Conservation (phyloP, 2,329 filamentous ascomycete genomes). For the Aspergillus udagawae region DNA sequence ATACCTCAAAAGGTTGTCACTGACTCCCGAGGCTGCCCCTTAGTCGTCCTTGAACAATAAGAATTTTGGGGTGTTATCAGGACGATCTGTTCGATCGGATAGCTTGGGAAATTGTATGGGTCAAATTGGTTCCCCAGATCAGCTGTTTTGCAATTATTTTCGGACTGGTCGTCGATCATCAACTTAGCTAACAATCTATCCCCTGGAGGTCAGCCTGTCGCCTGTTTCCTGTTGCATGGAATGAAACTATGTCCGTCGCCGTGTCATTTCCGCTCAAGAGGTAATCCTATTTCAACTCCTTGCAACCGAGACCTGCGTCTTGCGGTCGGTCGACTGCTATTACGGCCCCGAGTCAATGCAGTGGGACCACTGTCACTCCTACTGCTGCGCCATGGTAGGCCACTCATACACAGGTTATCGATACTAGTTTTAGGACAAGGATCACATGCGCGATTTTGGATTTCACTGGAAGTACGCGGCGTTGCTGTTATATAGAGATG, state of each 20-base stretch:
- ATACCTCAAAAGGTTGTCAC: no score
- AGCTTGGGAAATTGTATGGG: background rate
- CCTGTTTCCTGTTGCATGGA: no score
- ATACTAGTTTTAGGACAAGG: background rate
- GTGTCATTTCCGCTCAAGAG: no score
- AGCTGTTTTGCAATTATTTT: background rate
- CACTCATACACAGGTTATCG: background rate
- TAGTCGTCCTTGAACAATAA: background rate
- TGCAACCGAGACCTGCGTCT: no score
- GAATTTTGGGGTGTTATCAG: constrained; percentile 6
- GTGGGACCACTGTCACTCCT: constrained; percentile 5
- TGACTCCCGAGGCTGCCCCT: background rate
- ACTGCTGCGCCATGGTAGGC: constrained; percentile 4
- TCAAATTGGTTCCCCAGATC: background rate
- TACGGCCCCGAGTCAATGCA: constrained; percentile 5
- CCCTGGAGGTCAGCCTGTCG: constrained; percentile 4
- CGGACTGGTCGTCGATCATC: background rate
- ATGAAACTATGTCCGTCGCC: no score
- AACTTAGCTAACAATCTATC: background rate
- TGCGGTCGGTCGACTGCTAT: background rate
- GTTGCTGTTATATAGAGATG: no score
- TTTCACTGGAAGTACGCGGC: no score
- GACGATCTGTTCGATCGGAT: constrained; percentile 5
- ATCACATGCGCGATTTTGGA: background rate
- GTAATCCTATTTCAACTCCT: no score